Base-by-base conservation (phyloP, 495 filamentous ascomycete genomes). In the Talaromyces liani region DNA sequence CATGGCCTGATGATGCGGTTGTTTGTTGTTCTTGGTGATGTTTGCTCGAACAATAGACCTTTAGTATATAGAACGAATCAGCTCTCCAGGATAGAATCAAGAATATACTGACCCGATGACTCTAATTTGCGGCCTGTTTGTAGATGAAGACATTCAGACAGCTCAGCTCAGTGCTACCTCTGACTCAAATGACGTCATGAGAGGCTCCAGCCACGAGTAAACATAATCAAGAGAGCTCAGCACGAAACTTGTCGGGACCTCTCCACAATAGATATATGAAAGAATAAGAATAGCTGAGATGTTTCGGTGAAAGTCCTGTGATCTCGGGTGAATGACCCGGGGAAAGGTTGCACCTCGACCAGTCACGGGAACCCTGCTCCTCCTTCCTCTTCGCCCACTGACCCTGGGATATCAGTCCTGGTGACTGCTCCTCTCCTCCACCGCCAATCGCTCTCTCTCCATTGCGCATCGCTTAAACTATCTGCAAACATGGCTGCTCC, bases 251-350 rank as follows among this genome's bases (percentile, higher is more conserved):
- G 45, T 49, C 8, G 6, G 3, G 18, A 16, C 1, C 10, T 31
- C 24, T 27, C 10, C 10, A 31, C 22, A 29, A 25, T 27, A 12
- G n/a, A 9, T 14, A 56, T 56, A 56, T 6, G 22, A 29, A 31
- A 56, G 27, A 56, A 27, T 2, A 27, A 56, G 22, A 56, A 56
- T 27, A 16, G 2, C 9, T 56, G 53, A 16, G 22, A 27, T 29
- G 53, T 25, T 29, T 24, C n/a, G 53, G n/a, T 16, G 53, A 16
- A 27, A 29, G 27, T 39, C 57, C 57, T 59, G 31, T 59, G 57
- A 59, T 31, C 57, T 60, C 57, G 57, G 57, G 53, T 27, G 53
- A 29, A 56, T 56, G 57, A 60, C 57, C 34, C 8, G n/a, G 34
- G 33, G 20, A 31, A 20, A 39, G 34, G 34, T 22, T 60, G 53